Base-by-base conservation (phyloP, 306 rosid genomes). In the Phaseolus lunatus region DNA sequence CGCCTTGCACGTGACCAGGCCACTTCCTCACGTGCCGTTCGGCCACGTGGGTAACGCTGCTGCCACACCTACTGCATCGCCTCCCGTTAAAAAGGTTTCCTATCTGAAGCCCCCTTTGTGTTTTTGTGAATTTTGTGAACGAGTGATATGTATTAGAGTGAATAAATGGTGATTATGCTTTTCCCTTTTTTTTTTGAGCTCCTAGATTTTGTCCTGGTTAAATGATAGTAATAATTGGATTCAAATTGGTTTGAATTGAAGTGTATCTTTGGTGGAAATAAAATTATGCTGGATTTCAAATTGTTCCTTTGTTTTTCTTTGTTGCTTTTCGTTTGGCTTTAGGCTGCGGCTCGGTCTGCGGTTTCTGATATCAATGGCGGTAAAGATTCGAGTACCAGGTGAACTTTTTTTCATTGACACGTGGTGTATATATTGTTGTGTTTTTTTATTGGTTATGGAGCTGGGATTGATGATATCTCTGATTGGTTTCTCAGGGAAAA, bases 331-430 rank as follows among this genome's bases (percentile, higher is more conserved):
- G 70, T 53, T 43, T 65, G 29, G 63, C 56, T 83, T 65, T 76
- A 90, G 98, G 90, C 66, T 84, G 39, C 84, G 72, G 67, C 90
- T 70, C 77, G 88, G 54, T 66, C 94, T 47, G 31, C 83, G 11
- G 82, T 70, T 75, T 80, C 88, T 7, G 91, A 89, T 73, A 33
- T 82, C 80, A 89, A 88, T 43, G 91, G 97, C 13, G 61, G 82
- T 64, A 88, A 87, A 73, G 97, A 88, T 37, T 50, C 78, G 20
- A 85, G 87, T 67, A 65, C 61, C 50, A 90, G 96, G 97, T 94
- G 79, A 70, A 9, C 31, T 77, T 59, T 2, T 26, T 58, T 61
- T n/a, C 12, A 57, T 9, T 39, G 44, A 35, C 49, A 12, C 48
- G 16, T 43, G 16, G 9, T 37, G 47, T 49, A 26, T 72, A 52